Evolutionary conservation across 108 stramenopile genomes (phyloP).

Genomic region (Fistulifera solaris): DNA sequence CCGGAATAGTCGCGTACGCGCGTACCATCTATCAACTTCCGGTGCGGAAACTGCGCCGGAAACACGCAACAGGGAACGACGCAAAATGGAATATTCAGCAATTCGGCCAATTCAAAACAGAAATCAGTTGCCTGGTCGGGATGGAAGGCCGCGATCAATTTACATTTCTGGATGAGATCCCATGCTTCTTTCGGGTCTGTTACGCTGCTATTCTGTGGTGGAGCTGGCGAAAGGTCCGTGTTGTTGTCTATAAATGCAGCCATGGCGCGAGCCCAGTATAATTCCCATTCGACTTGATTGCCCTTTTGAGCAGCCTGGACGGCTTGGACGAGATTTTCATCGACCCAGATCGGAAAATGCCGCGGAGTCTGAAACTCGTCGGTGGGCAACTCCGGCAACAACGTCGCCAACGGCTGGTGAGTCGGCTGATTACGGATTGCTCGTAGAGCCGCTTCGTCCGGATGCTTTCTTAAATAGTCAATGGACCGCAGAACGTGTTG

Average conservation of each 20-base stretch:
- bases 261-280: too few species aligned
- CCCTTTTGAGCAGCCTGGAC: too few species aligned
- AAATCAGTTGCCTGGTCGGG: slow-evolving; percentile 86
- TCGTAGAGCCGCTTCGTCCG: slow-evolving; percentile 41
- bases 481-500: slow-evolving; percentile 38
- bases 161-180: slow-evolving; percentile 9
- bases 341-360: too few species aligned
- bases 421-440: slow-evolving; percentile 33
- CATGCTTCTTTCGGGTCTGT: slow-evolving; percentile 1
- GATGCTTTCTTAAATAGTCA: slow-evolving; percentile 38
- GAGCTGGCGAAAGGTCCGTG: too few species aligned
- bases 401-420: slow-evolving; percentile 52
- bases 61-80: slow-evolving; percentile 72
- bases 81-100: slow-evolving; percentile 53
- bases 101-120: slow-evolving; percentile 51
- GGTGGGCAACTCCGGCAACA: slow-evolving; percentile 18
- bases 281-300: too few species aligned
- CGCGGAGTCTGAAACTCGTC: slow-evolving; percentile 2
- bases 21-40: slow-evolving; percentile 9
- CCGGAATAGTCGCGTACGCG: slow-evolving; percentile 37
- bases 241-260: too few species aligned
- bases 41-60: slow-evolving; percentile 54
- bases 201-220: too few species aligned
- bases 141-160: slow-evolving; percentile 74
- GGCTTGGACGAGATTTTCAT: too few species aligned